Percentiles rank a stretch among this genome's conserved stretches.
phyloP scores from a whole-genome alignment of 495 filamentous ascomycete species.

The Podospora pseudopauciseta region DNA sequence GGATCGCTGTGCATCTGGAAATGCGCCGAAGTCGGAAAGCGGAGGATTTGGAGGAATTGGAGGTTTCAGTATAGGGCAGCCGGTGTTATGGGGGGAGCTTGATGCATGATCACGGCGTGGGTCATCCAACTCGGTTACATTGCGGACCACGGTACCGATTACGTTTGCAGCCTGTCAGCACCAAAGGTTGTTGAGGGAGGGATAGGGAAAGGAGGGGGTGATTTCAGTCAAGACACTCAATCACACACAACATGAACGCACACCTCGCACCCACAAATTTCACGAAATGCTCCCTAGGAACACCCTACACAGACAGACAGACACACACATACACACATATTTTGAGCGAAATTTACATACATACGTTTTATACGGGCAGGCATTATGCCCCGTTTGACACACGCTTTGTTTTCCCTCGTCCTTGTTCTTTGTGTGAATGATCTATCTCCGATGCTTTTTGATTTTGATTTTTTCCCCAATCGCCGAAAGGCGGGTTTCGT shows the following conservation, averaged over 20 bases:
- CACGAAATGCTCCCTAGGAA: background rate
- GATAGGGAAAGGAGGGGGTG: background rate
- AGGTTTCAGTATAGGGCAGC: background rate
- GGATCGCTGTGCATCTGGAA: background rate
- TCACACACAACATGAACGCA: background rate
- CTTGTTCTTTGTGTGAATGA: background rate
- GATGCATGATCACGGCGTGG: background rate
- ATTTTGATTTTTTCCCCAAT: background rate
- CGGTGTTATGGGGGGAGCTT: background rate
- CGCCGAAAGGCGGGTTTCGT: background rate
- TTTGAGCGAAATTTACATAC: background rate
- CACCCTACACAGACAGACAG: background rate
- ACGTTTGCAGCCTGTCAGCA: background rate
- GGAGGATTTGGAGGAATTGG: background rate
- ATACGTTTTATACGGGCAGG: background rate
- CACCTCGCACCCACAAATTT: background rate
- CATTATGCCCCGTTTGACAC: conserved; percentile 1
- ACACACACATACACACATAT: background rate
- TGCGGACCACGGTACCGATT: background rate
- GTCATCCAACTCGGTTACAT: background rate
- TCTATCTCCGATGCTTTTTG: background rate
- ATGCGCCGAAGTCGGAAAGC: background rate
- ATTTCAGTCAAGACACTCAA: background rate
- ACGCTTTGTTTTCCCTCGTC: background rate
- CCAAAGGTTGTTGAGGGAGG: background rate